phyloP scores from a whole-genome alignment of 441 rosid species.

The Mallotus japonicus region DNA sequence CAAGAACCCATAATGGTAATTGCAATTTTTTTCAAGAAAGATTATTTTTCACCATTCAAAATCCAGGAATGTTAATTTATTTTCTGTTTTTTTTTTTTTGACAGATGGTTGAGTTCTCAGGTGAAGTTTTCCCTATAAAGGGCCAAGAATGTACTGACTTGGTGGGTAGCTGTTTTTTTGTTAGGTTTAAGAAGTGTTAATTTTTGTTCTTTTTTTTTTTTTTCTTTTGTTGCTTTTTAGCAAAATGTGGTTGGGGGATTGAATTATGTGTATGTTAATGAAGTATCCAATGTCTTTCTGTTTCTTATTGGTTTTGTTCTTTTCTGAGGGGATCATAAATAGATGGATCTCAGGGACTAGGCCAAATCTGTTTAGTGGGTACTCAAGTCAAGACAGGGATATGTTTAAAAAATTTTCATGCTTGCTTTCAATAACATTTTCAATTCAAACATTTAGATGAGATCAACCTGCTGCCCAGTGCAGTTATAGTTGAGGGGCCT shows the following conservation, averaged over 20 bases:
- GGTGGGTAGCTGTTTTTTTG: slow-evolving; percentile 23
- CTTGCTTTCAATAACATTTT: slow-evolving; percentile 24
- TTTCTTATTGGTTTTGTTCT: slow-evolving; percentile 8
- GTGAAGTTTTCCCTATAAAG: slow-evolving; percentile 20
- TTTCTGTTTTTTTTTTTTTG: slow-evolving; percentile 9
- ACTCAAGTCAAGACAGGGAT: slow-evolving; percentile 17
- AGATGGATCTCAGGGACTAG: slow-evolving; percentile 13
- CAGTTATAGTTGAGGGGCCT: slow-evolving; percentile 34
- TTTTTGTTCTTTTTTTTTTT: not conserved
- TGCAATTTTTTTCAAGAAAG: not conserved
- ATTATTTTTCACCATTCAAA: not conserved
- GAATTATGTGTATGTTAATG: slow-evolving; percentile 22
- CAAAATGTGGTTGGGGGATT: slow-evolving; percentile 15
- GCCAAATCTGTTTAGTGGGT: slow-evolving; percentile 21
- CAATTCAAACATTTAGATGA: slow-evolving; percentile 8
- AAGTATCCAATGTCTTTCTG: slow-evolving; percentile 32
- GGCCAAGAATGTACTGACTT: slow-evolving; percentile 31
- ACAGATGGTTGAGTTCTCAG: slow-evolving; percentile 48
- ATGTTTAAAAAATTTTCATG: slow-evolving; percentile 15
- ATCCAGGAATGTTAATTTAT: not conserved
- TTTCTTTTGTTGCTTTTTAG: not conserved
- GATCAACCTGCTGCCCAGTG: slow-evolving; percentile 8
- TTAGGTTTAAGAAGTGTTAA: not conserved
- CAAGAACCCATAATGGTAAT: slow-evolving; percentile 47
- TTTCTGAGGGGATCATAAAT: slow-evolving; percentile 20